Base-by-base conservation (phyloP, 352 stramenopile genomes). In the Globisporangium cederbergense region DNA sequence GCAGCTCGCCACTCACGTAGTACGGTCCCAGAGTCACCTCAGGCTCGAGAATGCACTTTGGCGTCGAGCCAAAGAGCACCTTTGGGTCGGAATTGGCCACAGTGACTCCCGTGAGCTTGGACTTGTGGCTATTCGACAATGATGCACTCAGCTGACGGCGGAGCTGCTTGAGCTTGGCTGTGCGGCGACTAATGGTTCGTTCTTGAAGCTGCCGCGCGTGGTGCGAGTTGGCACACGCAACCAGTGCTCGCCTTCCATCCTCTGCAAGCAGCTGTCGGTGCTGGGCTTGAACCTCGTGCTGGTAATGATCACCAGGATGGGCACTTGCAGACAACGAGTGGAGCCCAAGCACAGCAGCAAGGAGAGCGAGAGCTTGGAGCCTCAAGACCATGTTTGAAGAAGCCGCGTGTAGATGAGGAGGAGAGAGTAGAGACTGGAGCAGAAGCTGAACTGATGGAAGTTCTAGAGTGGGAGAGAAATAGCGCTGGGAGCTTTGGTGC, bases 1-100 rank as follows among this genome's bases (percentile, higher is more conserved):
- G 34, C 32, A 59, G 38, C 56, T 62, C 62, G 10, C 62, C 62
- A 6, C 34, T 57, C 11, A 68, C 62, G 56, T 63, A 68, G 62
- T 63, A 68, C 32, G 54, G 62, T 3, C 62, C 62, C 22, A 58
- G n/a, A 0, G 53, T 59, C 10, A 68, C 62, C 13, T 68, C 13
- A 4, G 62, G 62, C 36, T 68, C 53, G 45, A 68, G 54, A 9
- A 68, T 28, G 38, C 62, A 68, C 25, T 63, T 49, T 9, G 47
- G 34, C 18, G 18, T 40, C 18, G 43, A 43, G 10, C 62, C 62
- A 28, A 68, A 68, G 54, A 68, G 54, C 8, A 34, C 49, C 0
- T 20, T 25, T 1, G 62, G 7, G 20, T 68, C 54, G 20, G 54
- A 61, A 7, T 42, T 34, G 16, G n/a, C 25, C n/a, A 13, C 30